Percentiles rank a stretch among this genome's conserved stretches.
phyloP scores from a whole-genome alignment of 345 rosid species.

The Citrus inodora region DNA sequence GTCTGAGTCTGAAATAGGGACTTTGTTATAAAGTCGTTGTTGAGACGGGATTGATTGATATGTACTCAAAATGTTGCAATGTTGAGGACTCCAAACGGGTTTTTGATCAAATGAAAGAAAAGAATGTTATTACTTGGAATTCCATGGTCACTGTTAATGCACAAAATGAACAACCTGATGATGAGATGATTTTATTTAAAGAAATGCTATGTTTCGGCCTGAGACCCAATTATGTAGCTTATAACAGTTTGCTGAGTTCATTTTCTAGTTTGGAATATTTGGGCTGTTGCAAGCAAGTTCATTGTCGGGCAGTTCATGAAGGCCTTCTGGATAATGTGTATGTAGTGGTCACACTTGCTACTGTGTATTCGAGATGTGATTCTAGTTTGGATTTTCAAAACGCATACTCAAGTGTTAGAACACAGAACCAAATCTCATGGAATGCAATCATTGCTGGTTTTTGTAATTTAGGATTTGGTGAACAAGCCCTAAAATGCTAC shows the following conservation, averaged over 20 bases:
- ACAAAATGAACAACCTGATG: slow-evolving; percentile 18
- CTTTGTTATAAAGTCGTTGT: slow-evolving; percentile 25
- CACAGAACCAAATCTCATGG: slow-evolving; percentile 33
- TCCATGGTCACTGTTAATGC: slow-evolving; percentile 30
- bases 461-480: slow-evolving; percentile 23
- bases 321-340: slow-evolving; percentile 27
- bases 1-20: slow-evolving; percentile 28
- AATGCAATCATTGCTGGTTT: slow-evolving; percentile 37
- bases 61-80: slow-evolving; percentile 27
- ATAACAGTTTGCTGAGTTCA: slow-evolving; percentile 31
- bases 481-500: slow-evolving; percentile 25
- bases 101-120: slow-evolving; percentile 20
- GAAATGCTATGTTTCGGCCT: slow-evolving; percentile 27
- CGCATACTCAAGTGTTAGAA: slow-evolving; percentile 11
- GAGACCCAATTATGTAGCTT: slow-evolving; percentile 22
- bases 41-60: slow-evolving; percentile 30
- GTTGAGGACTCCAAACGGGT: slow-evolving; percentile 21
- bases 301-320: slow-evolving; percentile 26
- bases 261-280: slow-evolving; percentile 18
- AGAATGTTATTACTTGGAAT: slow-evolving; percentile 34
- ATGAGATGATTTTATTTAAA: slow-evolving; percentile 29
- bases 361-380: slow-evolving; percentile 28
- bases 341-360: slow-evolving; percentile 24
- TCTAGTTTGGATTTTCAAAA: slow-evolving; percentile 23
- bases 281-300: slow-evolving; percentile 34